Base-by-base conservation (phyloP, 2,329 filamentous ascomycete species). In the Chrysoporthe deuterocubensis region DNA sequence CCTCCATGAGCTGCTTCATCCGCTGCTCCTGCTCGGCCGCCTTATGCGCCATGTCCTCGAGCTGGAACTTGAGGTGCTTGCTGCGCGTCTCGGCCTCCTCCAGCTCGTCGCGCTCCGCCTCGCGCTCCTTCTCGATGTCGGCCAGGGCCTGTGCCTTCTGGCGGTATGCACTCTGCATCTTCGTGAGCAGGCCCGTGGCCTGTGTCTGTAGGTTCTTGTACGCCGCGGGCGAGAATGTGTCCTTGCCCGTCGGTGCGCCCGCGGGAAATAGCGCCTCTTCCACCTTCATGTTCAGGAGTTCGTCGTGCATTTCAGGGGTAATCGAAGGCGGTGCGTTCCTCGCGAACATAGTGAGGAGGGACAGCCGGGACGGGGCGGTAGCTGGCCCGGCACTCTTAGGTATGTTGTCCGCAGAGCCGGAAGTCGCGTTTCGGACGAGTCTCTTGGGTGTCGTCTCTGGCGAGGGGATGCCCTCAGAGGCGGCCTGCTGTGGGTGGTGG, bases 181-280 rank as follows among this genome's bases (percentile, higher is more conserved):
- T 84, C 32, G 78, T 79, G 34, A 90, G 75, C 4, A 90, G 77
- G 4, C 85, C 84, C 4, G 80, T 78, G 2, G 89, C 88, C 67
- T 87, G 88, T 70, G 79, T 77, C 67, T 87, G 85, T n/a, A 89
- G 80, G 73, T 87, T 89, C 74, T 87, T 88, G 77, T 84, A 90
- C 11, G 85, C 84, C 0, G 85, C 81, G 0, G 87, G 87, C 0
- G 87, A 88, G 75, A 88, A 87, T 1, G 83, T 74, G 52, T 87
- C 84, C 48, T 80, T 76, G 14, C 83, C 80, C 0, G 73, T 71
- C 1, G 84, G 79, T 0, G 78, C 73, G 2, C 79, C 78, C 1
- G 76, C 70, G 0, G 87, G 85, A 69, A 85, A 88, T 14, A 90
- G 81, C 0, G 84, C 83, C 1, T 82, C 75, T 43, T 85, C 82